Evolutionary conservation across 352 stramenopile genomes (phyloP).

Genomic region (Phytophthora sp.): DNA sequence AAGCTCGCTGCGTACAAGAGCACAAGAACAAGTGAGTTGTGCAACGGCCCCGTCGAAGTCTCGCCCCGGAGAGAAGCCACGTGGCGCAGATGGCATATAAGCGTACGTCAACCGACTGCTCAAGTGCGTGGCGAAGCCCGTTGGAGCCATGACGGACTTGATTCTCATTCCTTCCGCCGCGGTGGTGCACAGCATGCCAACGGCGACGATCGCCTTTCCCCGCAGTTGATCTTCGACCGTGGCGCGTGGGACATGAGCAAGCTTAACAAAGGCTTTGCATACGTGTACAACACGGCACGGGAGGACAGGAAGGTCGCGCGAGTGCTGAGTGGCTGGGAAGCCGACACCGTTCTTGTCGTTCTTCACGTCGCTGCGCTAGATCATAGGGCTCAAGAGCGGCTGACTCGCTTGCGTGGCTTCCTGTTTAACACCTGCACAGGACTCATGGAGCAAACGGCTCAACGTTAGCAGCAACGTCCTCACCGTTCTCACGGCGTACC

Average conservation of each 20-base stretch:
- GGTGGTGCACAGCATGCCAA: background rate
- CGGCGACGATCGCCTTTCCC: background rate
- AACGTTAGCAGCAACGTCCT: background rate
- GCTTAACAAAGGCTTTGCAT: background rate
- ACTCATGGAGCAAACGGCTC: background rate
- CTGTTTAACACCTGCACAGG: background rate
- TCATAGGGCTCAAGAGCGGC: background rate
- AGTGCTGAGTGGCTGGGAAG: background rate
- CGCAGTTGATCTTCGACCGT: background rate
- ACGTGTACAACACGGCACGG: background rate
- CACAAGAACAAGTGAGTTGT: too few species aligned
- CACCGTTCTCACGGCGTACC: background rate
- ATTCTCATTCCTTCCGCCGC: background rate
- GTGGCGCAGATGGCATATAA: too few species aligned
- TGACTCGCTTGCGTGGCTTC: background rate
- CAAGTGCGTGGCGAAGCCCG: background rate
- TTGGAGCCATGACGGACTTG: background rate
- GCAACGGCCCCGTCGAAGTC: too few species aligned
- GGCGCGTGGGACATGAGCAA: background rate
- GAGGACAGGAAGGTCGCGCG: background rate
- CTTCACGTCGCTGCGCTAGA: background rate
- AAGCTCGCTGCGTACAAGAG: too few species aligned
- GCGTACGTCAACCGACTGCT: background rate
- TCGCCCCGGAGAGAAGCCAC: too few species aligned
- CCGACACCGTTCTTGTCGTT: background rate